Conservation (phyloP, 2,329 filamentous ascomycete genomes). For the Colletotrichum cereale region DNA sequence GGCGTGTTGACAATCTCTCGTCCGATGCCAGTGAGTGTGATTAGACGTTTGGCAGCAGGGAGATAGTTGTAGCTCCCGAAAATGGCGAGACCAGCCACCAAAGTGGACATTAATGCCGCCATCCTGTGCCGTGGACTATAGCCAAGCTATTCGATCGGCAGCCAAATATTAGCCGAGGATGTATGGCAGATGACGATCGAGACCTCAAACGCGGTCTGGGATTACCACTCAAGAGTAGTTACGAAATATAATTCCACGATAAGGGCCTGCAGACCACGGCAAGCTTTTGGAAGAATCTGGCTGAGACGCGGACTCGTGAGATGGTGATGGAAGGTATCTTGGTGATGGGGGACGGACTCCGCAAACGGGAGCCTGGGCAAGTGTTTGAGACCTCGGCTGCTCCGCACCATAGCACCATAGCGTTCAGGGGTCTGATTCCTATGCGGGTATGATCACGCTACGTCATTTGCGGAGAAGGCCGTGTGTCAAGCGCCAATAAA, state of each 20-base stretch:
- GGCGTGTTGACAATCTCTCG: constrained; percentile 43
- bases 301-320: background rate
- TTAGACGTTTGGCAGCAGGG: constrained; percentile 3
- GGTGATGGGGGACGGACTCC: background rate
- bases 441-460: constrained; percentile 4
- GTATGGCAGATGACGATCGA: background rate
- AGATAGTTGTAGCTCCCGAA: constrained; percentile 29
- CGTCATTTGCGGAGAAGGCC: constrained; percentile 29
- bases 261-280: background rate
- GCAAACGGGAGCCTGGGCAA: background rate
- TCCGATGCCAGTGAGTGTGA: constrained; percentile 46
- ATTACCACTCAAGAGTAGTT: background rate
- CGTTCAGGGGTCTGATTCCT: constrained; percentile 5
- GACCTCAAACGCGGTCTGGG: background rate
- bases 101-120: constrained; percentile 19
- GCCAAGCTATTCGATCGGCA: background rate
- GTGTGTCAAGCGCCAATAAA: background rate
- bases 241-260: background rate
- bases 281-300: background rate
- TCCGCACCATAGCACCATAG: constrained; percentile 26
- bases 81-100: constrained; percentile 32
- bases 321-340: background rate
- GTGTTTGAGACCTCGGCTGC: background rate
- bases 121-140: background rate
- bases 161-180: background rate